Percentiles rank a stretch among this genome's conserved stretches.
These are phyloP conservation scores for Rubia tinctorum DNA, from an alignment of 305 asterid genomes.

Conservation along the genomic window DNA sequence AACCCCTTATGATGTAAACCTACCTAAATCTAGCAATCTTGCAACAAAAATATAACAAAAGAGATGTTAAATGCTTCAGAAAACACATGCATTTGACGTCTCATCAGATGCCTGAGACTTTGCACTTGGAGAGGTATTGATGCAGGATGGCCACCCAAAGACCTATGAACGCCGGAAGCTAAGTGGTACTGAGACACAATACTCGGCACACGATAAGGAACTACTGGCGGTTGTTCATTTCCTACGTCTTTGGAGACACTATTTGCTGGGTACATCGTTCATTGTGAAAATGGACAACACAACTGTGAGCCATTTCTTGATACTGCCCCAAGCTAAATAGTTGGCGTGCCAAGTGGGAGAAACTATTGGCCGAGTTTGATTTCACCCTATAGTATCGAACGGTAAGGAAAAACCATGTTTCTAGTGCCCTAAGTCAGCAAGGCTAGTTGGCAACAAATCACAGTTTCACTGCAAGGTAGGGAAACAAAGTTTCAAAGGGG, in stretches of 20 bases:
- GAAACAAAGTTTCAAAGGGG: neutral
- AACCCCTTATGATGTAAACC: no score
- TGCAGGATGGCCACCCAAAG: neutral
- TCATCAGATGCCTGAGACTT: neutral
- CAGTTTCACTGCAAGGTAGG: no score
- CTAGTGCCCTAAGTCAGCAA: neutral
- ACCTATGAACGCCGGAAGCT: conserved; percentile 7
- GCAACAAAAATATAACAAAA: no score
- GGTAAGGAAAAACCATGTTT: neutral
- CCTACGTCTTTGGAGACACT: neutral
- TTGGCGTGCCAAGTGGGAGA: neutral
- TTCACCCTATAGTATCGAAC: neutral
- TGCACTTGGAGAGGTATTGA: neutral
- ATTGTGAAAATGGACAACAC: neutral
- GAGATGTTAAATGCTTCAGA: no score
- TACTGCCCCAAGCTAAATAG: neutral
- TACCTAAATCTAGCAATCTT: no score
- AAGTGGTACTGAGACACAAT: neutral
- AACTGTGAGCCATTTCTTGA: neutral
- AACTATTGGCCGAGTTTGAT: neutral
- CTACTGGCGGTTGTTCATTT: neutral
- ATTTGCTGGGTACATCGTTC: neutral
- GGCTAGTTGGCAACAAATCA: neutral
- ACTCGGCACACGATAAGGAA: conserved; percentile 9
- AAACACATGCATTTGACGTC: no score